Conservation (phyloP, 345 rosid genomes). For the Sisymbrium irio region DNA sequence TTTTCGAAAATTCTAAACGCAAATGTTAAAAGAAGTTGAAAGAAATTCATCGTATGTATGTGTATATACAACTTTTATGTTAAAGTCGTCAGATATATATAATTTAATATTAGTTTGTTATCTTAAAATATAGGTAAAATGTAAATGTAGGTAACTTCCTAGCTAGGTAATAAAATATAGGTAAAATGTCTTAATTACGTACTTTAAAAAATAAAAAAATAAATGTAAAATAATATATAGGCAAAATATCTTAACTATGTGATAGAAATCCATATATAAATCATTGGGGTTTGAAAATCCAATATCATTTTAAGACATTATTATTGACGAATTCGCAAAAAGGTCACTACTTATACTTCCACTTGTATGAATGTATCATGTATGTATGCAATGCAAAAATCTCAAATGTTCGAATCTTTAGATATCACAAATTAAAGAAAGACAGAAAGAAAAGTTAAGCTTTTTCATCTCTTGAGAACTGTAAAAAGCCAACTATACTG, state of each 20-base stretch:
- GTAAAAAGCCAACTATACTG: slow-evolving; percentile 21
- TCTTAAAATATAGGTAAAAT: neutral
- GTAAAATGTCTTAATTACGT: neutral
- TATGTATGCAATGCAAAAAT: neutral
- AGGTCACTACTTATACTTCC: neutral
- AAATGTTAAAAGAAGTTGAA: neutral
- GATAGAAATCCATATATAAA: slow-evolving; percentile 9
- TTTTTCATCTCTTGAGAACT: slow-evolving; percentile 17
- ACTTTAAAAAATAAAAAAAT: neutral
- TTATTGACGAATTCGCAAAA: neutral
- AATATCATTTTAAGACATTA: neutral
- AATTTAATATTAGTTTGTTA: neutral
- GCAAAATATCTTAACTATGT: neutral
- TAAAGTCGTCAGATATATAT: neutral
- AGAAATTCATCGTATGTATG: neutral
- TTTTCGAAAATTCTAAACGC: neutral
- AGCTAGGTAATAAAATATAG: neutral
- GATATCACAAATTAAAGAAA: slow-evolving; percentile 18
- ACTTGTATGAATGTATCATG: slow-evolving; percentile 7
- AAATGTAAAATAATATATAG: slow-evolving; percentile 2
- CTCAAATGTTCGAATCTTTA: slow-evolving; percentile 28
- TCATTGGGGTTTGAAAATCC: slow-evolving; percentile 16
- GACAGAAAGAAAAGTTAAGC: slow-evolving; percentile 23
- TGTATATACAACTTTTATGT: neutral
- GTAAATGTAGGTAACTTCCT: no score